Conservation (phyloP, 352 stramenopile species). For the Phytophthora brassicae region DNA sequence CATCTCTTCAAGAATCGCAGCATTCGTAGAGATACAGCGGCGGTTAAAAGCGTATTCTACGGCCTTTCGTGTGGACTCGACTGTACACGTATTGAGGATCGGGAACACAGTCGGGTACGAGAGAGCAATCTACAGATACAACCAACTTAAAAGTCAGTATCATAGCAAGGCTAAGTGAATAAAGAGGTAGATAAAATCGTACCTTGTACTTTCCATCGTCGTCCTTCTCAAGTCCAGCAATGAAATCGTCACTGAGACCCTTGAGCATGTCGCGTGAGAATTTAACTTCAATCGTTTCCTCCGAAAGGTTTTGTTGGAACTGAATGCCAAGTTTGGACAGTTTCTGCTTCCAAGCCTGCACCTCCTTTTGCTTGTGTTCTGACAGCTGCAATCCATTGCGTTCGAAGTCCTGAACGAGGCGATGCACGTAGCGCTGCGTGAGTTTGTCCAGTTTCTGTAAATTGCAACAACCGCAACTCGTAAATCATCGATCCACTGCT, state of each 20-base stretch:
- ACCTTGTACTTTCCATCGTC: slow-evolving; percentile 83
- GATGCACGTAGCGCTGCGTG: slow-evolving; percentile 79
- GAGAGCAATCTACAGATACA: slow-evolving; percentile 54
- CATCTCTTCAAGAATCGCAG: slow-evolving; percentile 83
- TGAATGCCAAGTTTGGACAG: slow-evolving; percentile 81
- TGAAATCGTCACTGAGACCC: slow-evolving; percentile 80
- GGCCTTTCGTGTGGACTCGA: slow-evolving; percentile 79
- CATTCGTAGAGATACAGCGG: slow-evolving; percentile 82
- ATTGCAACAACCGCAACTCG: background rate
- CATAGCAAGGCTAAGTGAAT: too few species aligned
- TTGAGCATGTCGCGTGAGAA: slow-evolving; percentile 78
- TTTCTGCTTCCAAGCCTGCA: slow-evolving; percentile 86
- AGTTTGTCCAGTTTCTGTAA: slow-evolving; percentile 50
- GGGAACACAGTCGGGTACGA: slow-evolving; percentile 91
- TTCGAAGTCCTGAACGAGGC: slow-evolving; percentile 81
- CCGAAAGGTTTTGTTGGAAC: slow-evolving; percentile 85
- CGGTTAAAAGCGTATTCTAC: slow-evolving; percentile 83
- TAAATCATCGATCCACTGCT: too few species aligned
- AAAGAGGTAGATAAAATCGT: too few species aligned
- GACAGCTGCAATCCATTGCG: slow-evolving; percentile 82
- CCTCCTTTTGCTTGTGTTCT: slow-evolving; percentile 61
- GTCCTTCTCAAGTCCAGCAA: slow-evolving; percentile 64
- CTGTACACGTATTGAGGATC: slow-evolving; percentile 86
- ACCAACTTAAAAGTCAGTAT: too few species aligned
- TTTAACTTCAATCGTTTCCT: slow-evolving; percentile 83